Evolutionary conservation across 352 stramenopile species (phyloP), one percentile per base, ranked within the genome.

Genomic region (Phytophthora fragariae): DNA sequence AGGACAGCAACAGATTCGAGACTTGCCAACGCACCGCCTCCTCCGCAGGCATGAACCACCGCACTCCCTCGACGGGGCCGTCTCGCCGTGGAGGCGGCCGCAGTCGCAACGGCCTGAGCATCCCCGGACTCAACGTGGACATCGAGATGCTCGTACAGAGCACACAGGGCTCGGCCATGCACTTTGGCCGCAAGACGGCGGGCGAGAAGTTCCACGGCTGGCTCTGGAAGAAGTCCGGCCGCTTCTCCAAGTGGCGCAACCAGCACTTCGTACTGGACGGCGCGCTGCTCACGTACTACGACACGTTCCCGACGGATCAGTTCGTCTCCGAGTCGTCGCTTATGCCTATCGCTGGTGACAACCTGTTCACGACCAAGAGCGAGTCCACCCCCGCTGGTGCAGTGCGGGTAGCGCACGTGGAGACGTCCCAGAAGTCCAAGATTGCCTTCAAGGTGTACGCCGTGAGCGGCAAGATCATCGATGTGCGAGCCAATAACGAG

Each of bases 361-460:
- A 77, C 10, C 54, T 94, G 31, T 92, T 94, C 37, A 86, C 84
- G 47, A 86, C 83, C 46, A 93, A 92, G 73, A 86, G 86, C 50
- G 85, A 93, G 65, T 92, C 84, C 24, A 86, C 84, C 2, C 86
- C 89, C 0, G 76, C 81, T 5, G 89, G 89, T 14, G 89, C 87
- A 10, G 78, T 94, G 24, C 89, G 89, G 29, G 89, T 95, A 2
- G 86, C 88, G 8, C 86, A 95, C 49, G 87, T 95, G 11, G 89
- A 95, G 73, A 83, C 76, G 0, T 93, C 85, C 8, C 73, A 74
- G 33, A 94, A 94, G 66, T 92, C 83, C 68, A 89, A 86, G 56
- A 93, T 93, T 65, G 89, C 86, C 7, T 95, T 95, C 57, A 95
- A 94, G 63, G 85, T 95, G 3, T 95, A 87, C 54, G 89, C 84